These are phyloP conservation scores for Amanita pseudoporphyria DNA, from an alignment of 768 basidiomycete species.

Conservation along the genomic window DNA sequence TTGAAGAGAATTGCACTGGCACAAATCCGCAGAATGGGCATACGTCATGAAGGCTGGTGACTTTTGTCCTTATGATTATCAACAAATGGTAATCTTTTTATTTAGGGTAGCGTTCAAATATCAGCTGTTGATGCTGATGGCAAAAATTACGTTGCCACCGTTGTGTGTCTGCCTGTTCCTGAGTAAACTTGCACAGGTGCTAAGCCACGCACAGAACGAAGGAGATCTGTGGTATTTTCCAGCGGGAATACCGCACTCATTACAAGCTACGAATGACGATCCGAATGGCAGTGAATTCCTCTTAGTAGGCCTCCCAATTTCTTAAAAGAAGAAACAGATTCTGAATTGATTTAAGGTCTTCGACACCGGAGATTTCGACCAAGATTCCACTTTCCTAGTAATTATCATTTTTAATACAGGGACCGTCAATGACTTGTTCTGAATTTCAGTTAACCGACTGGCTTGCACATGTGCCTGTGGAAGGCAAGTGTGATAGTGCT, in stretches of 20 bases:
- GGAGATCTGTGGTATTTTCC: conserved; percentile 54
- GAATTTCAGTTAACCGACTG: conserved; percentile 39
- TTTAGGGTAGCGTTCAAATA: conserved; percentile 37
- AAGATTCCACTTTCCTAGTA: conserved; percentile 44
- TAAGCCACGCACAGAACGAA: conserved; percentile 21
- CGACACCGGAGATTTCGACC: conserved; percentile 39
- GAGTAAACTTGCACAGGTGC: neutral
- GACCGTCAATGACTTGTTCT: neutral
- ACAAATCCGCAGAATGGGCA: conserved; percentile 43
- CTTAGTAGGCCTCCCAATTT: conserved; percentile 23
- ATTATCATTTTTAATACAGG: neutral
- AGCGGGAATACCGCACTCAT: conserved; percentile 43
- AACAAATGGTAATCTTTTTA: neutral
- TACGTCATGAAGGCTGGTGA: conserved; percentile 32
- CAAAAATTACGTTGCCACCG: conserved; percentile 38
- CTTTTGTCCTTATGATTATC: neutral
- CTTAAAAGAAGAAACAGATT: neutral
- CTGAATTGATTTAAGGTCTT: conserved; percentile 29
- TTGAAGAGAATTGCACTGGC: conserved; percentile 46
- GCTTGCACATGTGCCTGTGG: conserved; percentile 41
- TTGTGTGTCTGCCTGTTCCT: conserved; percentile 24
- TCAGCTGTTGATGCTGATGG: conserved; percentile 39
- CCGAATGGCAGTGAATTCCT: conserved; percentile 43
- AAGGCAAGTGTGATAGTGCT: conserved; percentile 19
- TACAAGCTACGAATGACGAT: conserved; percentile 39